A percentile compares a stretch with the other conserved stretches of the same genome.
Conservation (phyloP, 2,329 filamentous ascomycete genomes). For the Cladosporium halotolerans region DNA sequence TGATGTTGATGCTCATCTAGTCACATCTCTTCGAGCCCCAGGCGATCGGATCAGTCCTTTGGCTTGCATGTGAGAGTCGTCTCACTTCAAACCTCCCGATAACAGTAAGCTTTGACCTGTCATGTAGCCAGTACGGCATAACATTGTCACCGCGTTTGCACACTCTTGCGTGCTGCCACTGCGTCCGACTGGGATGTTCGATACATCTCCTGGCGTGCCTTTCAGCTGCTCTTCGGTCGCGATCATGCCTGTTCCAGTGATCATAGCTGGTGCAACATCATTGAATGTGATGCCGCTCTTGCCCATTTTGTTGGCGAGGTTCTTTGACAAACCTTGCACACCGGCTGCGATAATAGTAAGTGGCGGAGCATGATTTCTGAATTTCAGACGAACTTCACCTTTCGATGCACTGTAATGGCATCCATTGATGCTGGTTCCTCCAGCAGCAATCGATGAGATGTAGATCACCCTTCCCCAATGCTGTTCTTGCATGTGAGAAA, state of each 20-base stretch:
- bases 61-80: background rate
- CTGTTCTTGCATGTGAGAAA: constrained; percentile 55
- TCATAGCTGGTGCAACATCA: constrained; percentile 65
- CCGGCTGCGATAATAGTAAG: constrained; percentile 31
- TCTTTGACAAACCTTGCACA: constrained; percentile 59
- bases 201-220: constrained; percentile 49
- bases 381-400: background rate
- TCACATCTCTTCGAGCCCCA: background rate
- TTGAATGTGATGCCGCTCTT: constrained; percentile 60
- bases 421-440: constrained; percentile 57
- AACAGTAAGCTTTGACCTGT: constrained; percentile 27
- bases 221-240: constrained; percentile 45
- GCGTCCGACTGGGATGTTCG: constrained; percentile 53
- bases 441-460: constrained; percentile 58
- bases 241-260: constrained; percentile 53
- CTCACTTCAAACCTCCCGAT: constrained; percentile 27
- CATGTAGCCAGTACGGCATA: constrained; percentile 53
- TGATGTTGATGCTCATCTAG: too few relatives aligned
- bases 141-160: constrained; percentile 56
- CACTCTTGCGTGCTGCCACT: constrained; percentile 54
- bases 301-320: constrained; percentile 55
- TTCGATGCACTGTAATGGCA: constrained; percentile 28
- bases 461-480: constrained; percentile 60
- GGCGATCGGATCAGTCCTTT: background rate
- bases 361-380: background rate